Percentiles rank a stretch among this genome's conserved stretches.
phyloP scores from a whole-genome alignment of 2,329 filamentous ascomycete genomes.

The Metarhizium anisopliae region DNA sequence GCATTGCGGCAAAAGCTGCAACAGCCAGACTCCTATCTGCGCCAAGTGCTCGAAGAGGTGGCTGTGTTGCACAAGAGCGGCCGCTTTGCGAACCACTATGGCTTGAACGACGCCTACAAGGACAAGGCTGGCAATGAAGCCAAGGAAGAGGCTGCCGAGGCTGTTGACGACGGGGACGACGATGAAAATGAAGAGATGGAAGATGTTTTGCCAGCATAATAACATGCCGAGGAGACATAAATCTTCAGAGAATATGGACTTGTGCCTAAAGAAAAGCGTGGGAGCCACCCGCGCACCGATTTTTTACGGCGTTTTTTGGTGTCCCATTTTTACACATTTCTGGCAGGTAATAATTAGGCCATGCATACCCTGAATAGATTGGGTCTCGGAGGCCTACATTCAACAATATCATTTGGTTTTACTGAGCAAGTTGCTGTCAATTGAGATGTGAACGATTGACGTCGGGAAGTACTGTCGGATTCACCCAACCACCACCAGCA shows the following conservation, averaged over 20 bases:
- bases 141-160: constrained; percentile 46
- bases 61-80: constrained; percentile 77
- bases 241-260: neutral
- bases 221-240: neutral
- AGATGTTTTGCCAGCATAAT: constrained; percentile 47
- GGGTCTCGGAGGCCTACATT: constrained; percentile 4
- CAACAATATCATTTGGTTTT: neutral
- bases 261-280: neutral
- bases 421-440: neutral
- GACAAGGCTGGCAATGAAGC: constrained; percentile 31
- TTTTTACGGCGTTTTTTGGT: neutral
- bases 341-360: neutral
- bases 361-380: constrained; percentile 17
- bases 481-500: neutral
- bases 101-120: constrained; percentile 53
- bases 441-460: neutral
- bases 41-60: constrained; percentile 73
- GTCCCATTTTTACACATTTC: neutral
- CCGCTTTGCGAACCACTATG: constrained; percentile 78
- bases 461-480: neutral
- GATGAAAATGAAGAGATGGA: constrained; percentile 68
- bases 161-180: constrained; percentile 55
- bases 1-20: constrained; percentile 66
- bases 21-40: constrained; percentile 90
- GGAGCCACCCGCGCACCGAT: neutral